phyloP scores from a whole-genome alignment of 116 monocot species.

The Iris pallida region DNA sequence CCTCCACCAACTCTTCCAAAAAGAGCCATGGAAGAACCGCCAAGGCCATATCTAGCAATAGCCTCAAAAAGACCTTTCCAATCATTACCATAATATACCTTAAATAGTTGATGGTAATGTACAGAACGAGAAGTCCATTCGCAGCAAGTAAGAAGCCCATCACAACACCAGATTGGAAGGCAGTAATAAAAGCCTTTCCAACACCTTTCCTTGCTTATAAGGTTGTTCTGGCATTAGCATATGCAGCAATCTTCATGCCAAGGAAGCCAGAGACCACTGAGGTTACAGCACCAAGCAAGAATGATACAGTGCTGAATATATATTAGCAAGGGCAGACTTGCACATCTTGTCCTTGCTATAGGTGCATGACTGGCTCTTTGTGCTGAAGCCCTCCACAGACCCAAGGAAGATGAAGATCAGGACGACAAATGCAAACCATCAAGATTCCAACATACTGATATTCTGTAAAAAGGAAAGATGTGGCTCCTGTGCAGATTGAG shows the following conservation, averaged over 20 bases:
- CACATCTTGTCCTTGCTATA: slow-evolving; percentile 35
- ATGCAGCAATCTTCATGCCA: slow-evolving; percentile 66
- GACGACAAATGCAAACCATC: slow-evolving; percentile 35
- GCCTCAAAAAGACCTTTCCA: slow-evolving; percentile 65
- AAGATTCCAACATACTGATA: slow-evolving; percentile 61
- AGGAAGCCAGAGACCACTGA: slow-evolving; percentile 57
- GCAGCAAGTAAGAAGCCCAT: slow-evolving; percentile 65
- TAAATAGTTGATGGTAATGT: slow-evolving; percentile 46
- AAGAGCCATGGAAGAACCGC: slow-evolving; percentile 60
- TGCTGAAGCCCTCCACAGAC: slow-evolving; percentile 65
- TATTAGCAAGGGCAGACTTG: slow-evolving; percentile 59
- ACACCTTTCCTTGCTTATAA: slow-evolving; percentile 59
- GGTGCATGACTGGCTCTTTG: slow-evolving; percentile 32
- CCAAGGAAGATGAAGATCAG: slow-evolving; percentile 67
- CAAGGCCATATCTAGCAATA: slow-evolving; percentile 53
- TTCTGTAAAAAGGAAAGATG: slow-evolving; percentile 46
- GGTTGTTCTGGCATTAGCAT: slow-evolving; percentile 59
- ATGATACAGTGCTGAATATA: slow-evolving; percentile 47
- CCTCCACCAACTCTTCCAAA: slow-evolving; percentile 63
- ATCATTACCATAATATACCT: slow-evolving; percentile 49
- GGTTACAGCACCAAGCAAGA: slow-evolving; percentile 47
- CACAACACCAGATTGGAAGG: slow-evolving; percentile 58
- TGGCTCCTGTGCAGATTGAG: slow-evolving; percentile 31
- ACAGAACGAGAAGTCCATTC: slow-evolving; percentile 57
- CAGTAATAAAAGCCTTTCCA: slow-evolving; percentile 54